These are phyloP conservation scores for Leishmania major DNA, from an alignment of 208 protist genomes.

Conservation along the genomic window DNA sequence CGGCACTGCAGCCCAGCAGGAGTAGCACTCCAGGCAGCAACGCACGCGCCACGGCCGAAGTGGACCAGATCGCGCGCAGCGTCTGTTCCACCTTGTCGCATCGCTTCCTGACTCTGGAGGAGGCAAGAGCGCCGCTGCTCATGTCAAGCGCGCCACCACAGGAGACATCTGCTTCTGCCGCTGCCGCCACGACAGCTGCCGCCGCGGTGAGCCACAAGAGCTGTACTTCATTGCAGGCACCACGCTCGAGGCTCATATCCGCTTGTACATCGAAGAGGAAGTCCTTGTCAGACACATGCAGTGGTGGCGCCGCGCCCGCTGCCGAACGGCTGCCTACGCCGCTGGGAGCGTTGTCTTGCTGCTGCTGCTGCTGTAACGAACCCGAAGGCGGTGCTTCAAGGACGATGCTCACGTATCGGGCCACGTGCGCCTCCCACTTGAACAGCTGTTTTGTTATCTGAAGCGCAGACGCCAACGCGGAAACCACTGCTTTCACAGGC, in stretches of 20 bases:
- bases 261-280: conserved; percentile 10
- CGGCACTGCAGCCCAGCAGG: conserved; percentile 1
- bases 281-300: not conserved
- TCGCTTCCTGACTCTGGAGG: conserved; percentile 3
- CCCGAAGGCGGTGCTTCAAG: not conserved
- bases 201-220: conserved; percentile 24
- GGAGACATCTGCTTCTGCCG: not conserved
- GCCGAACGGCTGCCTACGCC: not conserved
- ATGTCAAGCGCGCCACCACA: not conserved
- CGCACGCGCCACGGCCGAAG: conserved; percentile 3
- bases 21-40: conserved; percentile 33
- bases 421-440: conserved; percentile 30
- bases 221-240: conserved; percentile 19
- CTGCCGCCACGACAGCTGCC: not conserved
- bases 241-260: conserved; percentile 15
- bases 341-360: not conserved
- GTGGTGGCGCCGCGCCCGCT: too few species aligned
- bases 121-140: not conserved
- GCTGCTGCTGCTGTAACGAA: not conserved
- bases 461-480: not conserved
- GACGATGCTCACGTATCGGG: conserved; percentile 13
- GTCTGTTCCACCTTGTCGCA: conserved; percentile 8
- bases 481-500: not conserved
- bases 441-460: conserved; percentile 11
- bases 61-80: conserved; percentile 15